These are phyloP conservation scores for Babesia divergens DNA, from an alignment of 169 alveolate species.

Conservation along the genomic window DNA sequence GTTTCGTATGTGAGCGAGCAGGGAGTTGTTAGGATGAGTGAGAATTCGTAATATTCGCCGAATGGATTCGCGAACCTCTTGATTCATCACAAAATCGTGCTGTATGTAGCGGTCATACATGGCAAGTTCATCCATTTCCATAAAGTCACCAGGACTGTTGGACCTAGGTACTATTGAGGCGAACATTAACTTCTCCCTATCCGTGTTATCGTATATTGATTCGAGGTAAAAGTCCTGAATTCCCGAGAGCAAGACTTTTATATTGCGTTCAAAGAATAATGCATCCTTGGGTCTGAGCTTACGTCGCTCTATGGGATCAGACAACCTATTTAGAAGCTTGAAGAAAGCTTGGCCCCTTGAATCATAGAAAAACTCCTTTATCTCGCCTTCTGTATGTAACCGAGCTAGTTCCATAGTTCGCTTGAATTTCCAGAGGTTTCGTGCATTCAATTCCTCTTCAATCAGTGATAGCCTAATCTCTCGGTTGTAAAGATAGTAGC, in stretches of 20 bases:
- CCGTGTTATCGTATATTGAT: constrained; percentile 27
- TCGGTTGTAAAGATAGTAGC: constrained; percentile 36
- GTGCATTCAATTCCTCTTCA: constrained; percentile 10
- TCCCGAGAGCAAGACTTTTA: constrained; percentile 27
- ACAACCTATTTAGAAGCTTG: constrained; percentile 16
- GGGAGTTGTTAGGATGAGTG: constrained; percentile 47
- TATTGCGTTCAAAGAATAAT: constrained; percentile 30
- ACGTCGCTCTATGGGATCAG: constrained; percentile 35
- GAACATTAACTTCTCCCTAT: constrained; percentile 37
- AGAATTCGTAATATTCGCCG: constrained; percentile 12
- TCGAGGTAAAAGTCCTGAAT: constrained; percentile 49
- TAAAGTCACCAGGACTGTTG: constrained; percentile 2
- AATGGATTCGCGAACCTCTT: constrained; percentile 17
- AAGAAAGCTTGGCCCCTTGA: constrained; percentile 29
- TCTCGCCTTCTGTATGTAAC: constrained; percentile 15
- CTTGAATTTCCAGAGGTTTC: constrained; percentile 3
- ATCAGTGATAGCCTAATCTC: constrained; percentile 29
- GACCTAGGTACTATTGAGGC: constrained; percentile 58
- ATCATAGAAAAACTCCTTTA: constrained; percentile 26
- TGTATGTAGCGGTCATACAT: constrained; percentile 11
- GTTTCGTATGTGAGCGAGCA: constrained; percentile 45
- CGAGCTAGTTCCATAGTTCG: constrained; percentile 24
- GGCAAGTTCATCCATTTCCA: constrained; percentile 35
- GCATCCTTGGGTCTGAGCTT: constrained; percentile 51
- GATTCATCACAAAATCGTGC: constrained; percentile 41